Percentiles rank a stretch among this genome's conserved stretches.
Evolutionary conservation across 139 green algal species (phyloP).

Genomic region (Diplosphaera chodatii): DNA sequence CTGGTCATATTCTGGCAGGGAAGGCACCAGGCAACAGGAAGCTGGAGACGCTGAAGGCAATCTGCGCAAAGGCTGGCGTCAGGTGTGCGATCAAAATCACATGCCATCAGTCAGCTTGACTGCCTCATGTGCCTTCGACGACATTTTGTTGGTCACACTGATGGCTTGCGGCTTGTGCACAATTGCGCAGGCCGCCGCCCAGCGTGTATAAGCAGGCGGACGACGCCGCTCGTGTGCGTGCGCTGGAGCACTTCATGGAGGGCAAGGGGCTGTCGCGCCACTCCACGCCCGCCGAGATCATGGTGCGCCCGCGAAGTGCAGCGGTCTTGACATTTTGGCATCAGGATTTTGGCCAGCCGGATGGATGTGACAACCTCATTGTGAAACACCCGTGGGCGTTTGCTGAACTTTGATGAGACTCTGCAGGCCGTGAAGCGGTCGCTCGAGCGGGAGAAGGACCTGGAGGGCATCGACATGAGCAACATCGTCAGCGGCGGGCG

Average conservation of each 20-base stretch:
- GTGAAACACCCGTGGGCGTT: no score
- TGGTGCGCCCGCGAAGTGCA: not conserved
- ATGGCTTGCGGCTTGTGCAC: no score
- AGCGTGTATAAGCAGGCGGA: conserved; percentile 27
- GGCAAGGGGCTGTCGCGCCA: conserved; percentile 21
- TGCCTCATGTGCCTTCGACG: no score
- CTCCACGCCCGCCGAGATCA: not conserved
- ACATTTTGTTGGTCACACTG: no score
- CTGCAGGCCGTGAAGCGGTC: conserved; percentile 20
- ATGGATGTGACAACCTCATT: no score
- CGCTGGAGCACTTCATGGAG: conserved; percentile 20
- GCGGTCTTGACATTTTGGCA: no score
- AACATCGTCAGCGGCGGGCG: conserved; percentile 59
- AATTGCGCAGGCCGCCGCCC: conserved; percentile 6
- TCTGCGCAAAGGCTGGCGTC: conserved; percentile 28
- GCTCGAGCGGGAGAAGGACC: conserved; percentile 44
- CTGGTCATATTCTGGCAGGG: no score
- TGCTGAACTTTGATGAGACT: no score
- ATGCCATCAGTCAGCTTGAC: no score
- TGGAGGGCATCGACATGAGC: conserved; percentile 70
- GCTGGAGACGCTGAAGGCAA: conserved; percentile 14
- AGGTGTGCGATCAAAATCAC: conserved; percentile 7
- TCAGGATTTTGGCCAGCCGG: no score
- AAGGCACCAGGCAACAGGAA: not conserved
- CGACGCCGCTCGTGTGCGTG: conserved; percentile 8